These are phyloP conservation scores for Quambalaria eucalypti DNA, from an alignment of 1,284 basidiomycete genomes.

Conservation along the genomic window DNA sequence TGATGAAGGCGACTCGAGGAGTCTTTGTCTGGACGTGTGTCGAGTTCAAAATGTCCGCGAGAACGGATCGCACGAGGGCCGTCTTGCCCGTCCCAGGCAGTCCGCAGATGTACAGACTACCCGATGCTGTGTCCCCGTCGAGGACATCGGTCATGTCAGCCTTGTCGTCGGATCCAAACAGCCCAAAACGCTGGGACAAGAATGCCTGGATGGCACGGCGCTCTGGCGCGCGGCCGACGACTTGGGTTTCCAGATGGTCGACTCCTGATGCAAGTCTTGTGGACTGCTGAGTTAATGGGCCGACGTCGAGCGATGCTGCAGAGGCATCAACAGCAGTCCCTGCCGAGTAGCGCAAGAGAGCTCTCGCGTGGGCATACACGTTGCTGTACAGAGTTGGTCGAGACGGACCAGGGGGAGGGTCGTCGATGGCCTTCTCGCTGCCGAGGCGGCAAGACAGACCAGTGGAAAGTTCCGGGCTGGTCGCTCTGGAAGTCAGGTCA, in stretches of 20 bases:
- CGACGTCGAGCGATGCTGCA: conserved; percentile 10
- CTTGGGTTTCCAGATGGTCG: conserved; percentile 22
- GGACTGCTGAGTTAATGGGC: not conserved
- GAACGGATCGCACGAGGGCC: conserved; percentile 45
- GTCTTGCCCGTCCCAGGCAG: conserved; percentile 51
- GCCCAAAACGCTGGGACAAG: conserved; percentile 26
- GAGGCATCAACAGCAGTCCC: conserved; percentile 13
- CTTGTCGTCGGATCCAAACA: conserved; percentile 13
- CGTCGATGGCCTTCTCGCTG: no score
- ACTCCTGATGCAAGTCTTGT: no score
- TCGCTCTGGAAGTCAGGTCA: conserved; percentile 1
- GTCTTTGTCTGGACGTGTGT: conserved; percentile 1
- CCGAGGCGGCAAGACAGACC: no score
- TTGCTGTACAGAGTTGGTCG: conserved; percentile 27
- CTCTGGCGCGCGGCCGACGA: conserved; percentile 44
- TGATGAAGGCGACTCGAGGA: conserved; percentile 43
- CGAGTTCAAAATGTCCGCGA: conserved; percentile 20
- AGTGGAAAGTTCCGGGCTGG: not conserved
- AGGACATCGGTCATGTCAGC: conserved; percentile 15
- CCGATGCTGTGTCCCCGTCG: conserved; percentile 23
- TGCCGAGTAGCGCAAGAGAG: conserved; percentile 41
- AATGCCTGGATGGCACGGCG: conserved; percentile 38
- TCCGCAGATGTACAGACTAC: conserved; percentile 49
- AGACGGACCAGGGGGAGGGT: no score
- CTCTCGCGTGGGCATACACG: conserved; percentile 46